Evolutionary conservation across 2,329 filamentous ascomycete species (phyloP).

Genomic region (Venturia aucupariae): DNA sequence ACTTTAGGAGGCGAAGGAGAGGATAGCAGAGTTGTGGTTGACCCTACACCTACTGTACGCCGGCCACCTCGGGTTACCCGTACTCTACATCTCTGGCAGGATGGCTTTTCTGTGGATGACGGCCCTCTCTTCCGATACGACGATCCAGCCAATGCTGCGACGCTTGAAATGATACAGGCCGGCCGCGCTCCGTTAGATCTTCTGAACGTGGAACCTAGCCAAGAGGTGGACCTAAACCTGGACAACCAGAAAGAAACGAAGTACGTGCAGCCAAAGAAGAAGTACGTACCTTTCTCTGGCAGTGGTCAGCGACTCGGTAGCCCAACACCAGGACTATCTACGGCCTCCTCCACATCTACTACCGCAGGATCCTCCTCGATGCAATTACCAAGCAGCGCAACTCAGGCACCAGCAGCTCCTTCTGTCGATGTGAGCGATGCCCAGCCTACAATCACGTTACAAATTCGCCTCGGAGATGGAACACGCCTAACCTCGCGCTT

Average conservation of each 20-base stretch:
- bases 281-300: conserved; percentile 67
- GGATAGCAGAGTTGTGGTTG: conserved; percentile 58
- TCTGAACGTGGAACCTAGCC: conserved; percentile 64
- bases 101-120: conserved; percentile 80
- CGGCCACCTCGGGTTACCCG: conserved; percentile 50
- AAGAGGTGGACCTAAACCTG: conserved; percentile 71
- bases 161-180: conserved; percentile 65
- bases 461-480: conserved; percentile 71
- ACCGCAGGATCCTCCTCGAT: conserved; percentile 24
- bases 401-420: conserved; percentile 24
- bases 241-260: conserved; percentile 64
- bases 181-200: conserved; percentile 69
- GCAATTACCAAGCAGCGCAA: conserved; percentile 55
- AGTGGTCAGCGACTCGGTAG: conserved; percentile 66
- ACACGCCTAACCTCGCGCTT: conserved; percentile 70
- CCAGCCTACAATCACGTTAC: conserved; percentile 59
- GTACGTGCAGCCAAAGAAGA: conserved; percentile 62
- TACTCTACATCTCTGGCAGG: conserved; percentile 68
- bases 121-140: conserved; percentile 70
- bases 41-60: conserved; percentile 36
- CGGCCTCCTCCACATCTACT: conserved; percentile 22
- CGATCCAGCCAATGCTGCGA: conserved; percentile 63
- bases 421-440: conserved; percentile 51
- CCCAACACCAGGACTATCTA: conserved; percentile 55
- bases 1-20: conserved; percentile 71